Percentiles rank a stretch among this genome's conserved stretches.
Conservation (phyloP, 371 early-diverging fungal species). For the Mucor indicus region DNA sequence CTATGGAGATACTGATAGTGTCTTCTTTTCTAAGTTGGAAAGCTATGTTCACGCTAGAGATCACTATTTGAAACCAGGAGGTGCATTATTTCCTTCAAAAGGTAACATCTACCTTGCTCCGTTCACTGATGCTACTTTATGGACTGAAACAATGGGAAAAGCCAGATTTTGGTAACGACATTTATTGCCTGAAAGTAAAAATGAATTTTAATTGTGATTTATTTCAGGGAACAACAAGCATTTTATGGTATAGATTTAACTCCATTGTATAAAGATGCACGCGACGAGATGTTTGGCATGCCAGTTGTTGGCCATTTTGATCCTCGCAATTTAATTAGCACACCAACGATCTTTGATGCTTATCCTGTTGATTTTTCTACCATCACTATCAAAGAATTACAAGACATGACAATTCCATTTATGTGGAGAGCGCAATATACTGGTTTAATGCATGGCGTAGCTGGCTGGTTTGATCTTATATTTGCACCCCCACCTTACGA, state of each 20-base stretch:
- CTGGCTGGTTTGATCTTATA: slow-evolving; percentile 95
- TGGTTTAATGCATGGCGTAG: slow-evolving; percentile 91
- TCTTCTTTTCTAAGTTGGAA: slow-evolving; percentile 53
- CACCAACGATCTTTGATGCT: slow-evolving; percentile 46
- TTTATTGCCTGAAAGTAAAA: not conserved
- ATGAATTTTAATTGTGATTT: not conserved
- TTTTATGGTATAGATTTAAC: slow-evolving; percentile 95
- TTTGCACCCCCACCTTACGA: slow-evolving; percentile 59
- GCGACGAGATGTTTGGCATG: slow-evolving; percentile 86
- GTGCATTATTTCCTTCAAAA: slow-evolving; percentile 85
- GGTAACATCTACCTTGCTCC: slow-evolving; percentile 91
- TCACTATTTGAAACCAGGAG: slow-evolving; percentile 89
- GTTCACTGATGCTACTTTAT: slow-evolving; percentile 76
- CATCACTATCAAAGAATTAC: slow-evolving; percentile 69
- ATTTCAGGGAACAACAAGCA: slow-evolving; percentile 64
- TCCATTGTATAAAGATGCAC: slow-evolving; percentile 77
- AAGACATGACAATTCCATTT: slow-evolving; percentile 85
- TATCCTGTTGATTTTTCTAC: slow-evolving; percentile 83
- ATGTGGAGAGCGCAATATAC: slow-evolving; percentile 82
- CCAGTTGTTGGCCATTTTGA: slow-evolving; percentile 95
- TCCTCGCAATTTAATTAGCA: slow-evolving; percentile 75
- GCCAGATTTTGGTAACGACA: slow-evolving; percentile 73
- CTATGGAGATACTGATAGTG: not conserved
- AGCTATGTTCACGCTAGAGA: slow-evolving; percentile 86
- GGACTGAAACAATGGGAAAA: slow-evolving; percentile 92